These are phyloP conservation scores for Alectoria sarmentosa DNA, from an alignment of 495 filamentous ascomycete species.

Conservation along the genomic window DNA sequence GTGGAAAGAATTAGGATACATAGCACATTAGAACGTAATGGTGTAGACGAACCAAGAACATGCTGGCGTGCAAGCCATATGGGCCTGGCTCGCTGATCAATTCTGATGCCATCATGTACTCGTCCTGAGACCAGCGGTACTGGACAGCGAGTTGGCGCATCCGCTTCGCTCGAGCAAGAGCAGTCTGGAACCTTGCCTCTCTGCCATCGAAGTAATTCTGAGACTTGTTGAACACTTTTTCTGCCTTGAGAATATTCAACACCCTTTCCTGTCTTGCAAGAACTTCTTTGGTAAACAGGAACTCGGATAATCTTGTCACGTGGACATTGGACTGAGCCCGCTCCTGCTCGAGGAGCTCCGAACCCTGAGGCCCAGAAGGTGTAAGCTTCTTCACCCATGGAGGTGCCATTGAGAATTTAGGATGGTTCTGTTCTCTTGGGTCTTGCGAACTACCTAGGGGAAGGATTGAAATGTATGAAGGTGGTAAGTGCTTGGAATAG, in stretches of 20 bases:
- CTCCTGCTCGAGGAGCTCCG: constrained; percentile 52
- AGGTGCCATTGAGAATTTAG: background rate
- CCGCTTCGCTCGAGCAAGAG: constrained; percentile 57
- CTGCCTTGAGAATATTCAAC: constrained; percentile 47
- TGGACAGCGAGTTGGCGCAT: constrained; percentile 54
- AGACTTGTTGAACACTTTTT: constrained; percentile 62
- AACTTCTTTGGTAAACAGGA: constrained; percentile 52
- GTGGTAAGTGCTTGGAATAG: background rate
- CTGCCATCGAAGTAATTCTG: constrained; percentile 60
- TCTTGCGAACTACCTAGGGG: background rate
- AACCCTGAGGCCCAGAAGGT: constrained; percentile 53
- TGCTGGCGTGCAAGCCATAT: constrained; percentile 58
- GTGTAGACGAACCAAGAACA: constrained; percentile 51
- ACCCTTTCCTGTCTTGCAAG: constrained; percentile 47
- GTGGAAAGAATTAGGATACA: constrained; percentile 8
- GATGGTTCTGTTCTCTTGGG: background rate
- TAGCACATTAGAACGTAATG: background rate
- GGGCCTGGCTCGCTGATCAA: constrained; percentile 60
- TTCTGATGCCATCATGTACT: constrained; percentile 50
- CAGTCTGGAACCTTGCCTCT: constrained; percentile 54
- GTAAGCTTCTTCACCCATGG: constrained; percentile 57
- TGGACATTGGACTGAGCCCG: constrained; percentile 52
- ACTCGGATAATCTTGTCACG: constrained; percentile 52
- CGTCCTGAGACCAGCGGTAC: constrained; percentile 57
- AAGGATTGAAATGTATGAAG: background rate